Evolutionary conservation across 2,329 filamentous ascomycete species (phyloP).

Genomic region (Thermochaetoides dissita): DNA sequence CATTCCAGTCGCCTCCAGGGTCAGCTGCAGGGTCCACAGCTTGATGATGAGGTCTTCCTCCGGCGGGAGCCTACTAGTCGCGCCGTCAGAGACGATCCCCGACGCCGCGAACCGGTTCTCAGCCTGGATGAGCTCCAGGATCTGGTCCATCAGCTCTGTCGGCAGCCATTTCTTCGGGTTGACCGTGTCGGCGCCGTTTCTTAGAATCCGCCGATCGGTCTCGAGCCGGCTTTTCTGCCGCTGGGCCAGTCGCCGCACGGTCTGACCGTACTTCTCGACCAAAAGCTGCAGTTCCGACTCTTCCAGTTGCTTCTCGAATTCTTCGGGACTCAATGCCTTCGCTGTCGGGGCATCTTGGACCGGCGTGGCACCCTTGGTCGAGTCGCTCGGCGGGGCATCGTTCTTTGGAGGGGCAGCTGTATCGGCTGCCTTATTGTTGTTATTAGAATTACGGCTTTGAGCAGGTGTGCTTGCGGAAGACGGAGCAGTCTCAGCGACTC

Average conservation of each 20-base stretch:
- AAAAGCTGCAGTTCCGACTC: slow-evolving; percentile 79
- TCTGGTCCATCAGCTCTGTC: slow-evolving; percentile 60
- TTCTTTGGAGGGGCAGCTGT: slow-evolving; percentile 11
- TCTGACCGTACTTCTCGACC: slow-evolving; percentile 70
- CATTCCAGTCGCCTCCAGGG: slow-evolving; percentile 57
- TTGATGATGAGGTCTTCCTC: slow-evolving; percentile 70
- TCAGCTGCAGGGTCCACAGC: slow-evolving; percentile 72
- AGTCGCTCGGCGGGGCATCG: slow-evolving; percentile 12
- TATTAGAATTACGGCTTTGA: not conserved
- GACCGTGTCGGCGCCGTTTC: slow-evolving; percentile 61
- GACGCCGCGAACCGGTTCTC: slow-evolving; percentile 47
- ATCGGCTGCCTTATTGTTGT: not conserved
- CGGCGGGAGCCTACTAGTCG: slow-evolving; percentile 38
- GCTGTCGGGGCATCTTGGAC: slow-evolving; percentile 13
- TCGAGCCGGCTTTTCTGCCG: slow-evolving; percentile 67
- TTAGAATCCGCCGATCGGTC: slow-evolving; percentile 71
- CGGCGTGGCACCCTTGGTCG: slow-evolving; percentile 3
- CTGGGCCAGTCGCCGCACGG: slow-evolving; percentile 63
- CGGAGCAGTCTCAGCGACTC: slow-evolving; percentile 30
- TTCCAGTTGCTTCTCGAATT: slow-evolving; percentile 80
- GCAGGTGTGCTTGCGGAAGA: slow-evolving; percentile 8
- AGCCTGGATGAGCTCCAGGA: slow-evolving; percentile 58
- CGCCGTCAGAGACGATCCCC: slow-evolving; percentile 31
- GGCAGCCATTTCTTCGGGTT: slow-evolving; percentile 68
- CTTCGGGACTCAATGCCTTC: slow-evolving; percentile 59